Evolutionary conservation across 129 eudicot species (phyloP).

Genomic region (Flaveria trinervia): DNA sequence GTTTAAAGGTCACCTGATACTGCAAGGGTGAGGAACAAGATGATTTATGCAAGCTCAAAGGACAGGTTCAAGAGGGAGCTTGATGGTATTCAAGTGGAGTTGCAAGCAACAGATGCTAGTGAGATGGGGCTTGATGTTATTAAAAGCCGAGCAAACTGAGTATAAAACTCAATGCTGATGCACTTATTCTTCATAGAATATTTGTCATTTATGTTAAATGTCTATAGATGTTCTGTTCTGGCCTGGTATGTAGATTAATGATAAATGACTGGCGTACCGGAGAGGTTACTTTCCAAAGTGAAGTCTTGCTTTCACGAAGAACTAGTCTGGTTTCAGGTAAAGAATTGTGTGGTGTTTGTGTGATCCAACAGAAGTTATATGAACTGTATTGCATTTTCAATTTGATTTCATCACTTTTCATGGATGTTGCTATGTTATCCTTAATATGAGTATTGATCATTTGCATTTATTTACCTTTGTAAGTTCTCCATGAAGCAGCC

Average conservation of each 20-base stretch:
- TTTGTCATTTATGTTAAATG: conserved; percentile 33
- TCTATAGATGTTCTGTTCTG: conserved; percentile 31
- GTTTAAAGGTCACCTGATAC: conserved; percentile 40
- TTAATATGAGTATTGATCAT: background rate
- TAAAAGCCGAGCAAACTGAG: conserved; percentile 63
- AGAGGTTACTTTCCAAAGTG: conserved; percentile 30
- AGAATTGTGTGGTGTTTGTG: conserved; percentile 38
- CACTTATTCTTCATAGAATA: conserved; percentile 35
- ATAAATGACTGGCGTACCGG: conserved; percentile 27
- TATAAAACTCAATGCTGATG: conserved; percentile 23
- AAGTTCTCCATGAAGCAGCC: background rate
- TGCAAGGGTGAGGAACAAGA: conserved; percentile 48
- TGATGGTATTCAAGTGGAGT: conserved; percentile 77
- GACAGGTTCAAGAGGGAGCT: conserved; percentile 80
- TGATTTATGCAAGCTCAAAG: conserved; percentile 48
- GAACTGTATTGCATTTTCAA: conserved; percentile 31
- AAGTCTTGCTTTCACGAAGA: conserved; percentile 27
- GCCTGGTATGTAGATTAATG: conserved; percentile 38
- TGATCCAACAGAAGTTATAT: conserved; percentile 33
- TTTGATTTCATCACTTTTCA: conserved; percentile 18
- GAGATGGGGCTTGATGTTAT: conserved; percentile 79
- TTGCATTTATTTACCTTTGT: background rate
- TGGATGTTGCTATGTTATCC: conserved; percentile 30
- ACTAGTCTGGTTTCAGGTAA: conserved; percentile 38
- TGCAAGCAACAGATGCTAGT: conserved; percentile 83